These are phyloP conservation scores for Raddia distichophylla DNA, from an alignment of 176 grass and related monocot genomes.

Conservation along the genomic window DNA sequence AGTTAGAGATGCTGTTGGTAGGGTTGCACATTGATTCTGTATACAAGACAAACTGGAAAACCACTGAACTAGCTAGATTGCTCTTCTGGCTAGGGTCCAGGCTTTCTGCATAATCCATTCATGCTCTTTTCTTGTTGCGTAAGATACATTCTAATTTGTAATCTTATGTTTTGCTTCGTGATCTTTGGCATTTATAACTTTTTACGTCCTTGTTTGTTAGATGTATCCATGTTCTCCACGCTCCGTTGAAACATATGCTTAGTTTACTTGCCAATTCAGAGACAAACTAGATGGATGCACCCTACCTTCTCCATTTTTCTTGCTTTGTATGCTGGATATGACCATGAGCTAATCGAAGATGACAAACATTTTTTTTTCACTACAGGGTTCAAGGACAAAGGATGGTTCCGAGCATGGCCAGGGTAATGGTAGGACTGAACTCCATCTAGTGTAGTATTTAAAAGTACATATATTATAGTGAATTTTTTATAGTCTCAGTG, in stretches of 20 bases:
- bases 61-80: not conserved
- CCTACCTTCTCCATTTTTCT: not conserved
- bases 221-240: conserved; percentile 13
- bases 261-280: conserved; percentile 26
- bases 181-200: conserved; percentile 15
- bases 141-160: not conserved
- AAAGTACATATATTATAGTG: not conserved
- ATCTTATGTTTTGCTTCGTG: not conserved
- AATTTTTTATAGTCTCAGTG: not conserved
- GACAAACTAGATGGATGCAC: conserved; percentile 35
- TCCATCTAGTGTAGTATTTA: conserved; percentile 9
- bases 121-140: not conserved
- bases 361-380: conserved; percentile 34
- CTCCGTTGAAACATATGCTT: conserved; percentile 8
- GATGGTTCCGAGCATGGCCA: conserved; percentile 53
- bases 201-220: not conserved
- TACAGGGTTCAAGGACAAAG: conserved; percentile 59
- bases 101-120: conserved; percentile 10
- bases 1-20: conserved; percentile 30
- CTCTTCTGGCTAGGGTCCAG: not conserved
- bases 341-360: conserved; percentile 19
- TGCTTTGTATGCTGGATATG: conserved; percentile 33
- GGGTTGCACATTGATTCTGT: conserved; percentile 23
- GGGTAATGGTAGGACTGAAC: conserved; percentile 47
- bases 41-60: not conserved